phyloP scores from a whole-genome alignment of 2,329 filamentous ascomycete species.

The Thelonectria discophora region DNA sequence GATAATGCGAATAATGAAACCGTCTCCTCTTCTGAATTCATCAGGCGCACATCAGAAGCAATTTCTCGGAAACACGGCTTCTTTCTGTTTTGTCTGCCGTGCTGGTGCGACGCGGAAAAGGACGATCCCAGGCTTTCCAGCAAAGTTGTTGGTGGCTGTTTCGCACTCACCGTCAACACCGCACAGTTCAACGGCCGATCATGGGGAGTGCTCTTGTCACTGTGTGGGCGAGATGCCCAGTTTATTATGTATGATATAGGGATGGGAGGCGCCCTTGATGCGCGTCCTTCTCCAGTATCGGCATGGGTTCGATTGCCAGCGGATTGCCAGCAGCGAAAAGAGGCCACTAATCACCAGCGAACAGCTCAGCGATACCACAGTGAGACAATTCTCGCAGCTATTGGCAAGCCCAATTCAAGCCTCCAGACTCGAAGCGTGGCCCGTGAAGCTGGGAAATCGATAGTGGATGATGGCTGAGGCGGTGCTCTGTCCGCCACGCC shows the following conservation, averaged over 20 bases:
- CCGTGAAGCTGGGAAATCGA: neutral
- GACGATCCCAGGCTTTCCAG: constrained; percentile 7
- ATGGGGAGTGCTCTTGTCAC: neutral
- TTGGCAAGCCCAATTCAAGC: neutral
- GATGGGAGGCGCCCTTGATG: neutral
- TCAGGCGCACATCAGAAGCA: neutral
- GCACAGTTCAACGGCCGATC: constrained; percentile 7
- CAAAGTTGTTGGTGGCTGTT: constrained; percentile 1
- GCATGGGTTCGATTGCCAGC: neutral
- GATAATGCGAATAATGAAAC: neutral
- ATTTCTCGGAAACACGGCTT: constrained; percentile 7
- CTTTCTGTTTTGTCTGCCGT: constrained; percentile 15
- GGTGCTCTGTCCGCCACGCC: constrained; percentile 4
- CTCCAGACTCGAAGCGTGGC: neutral
- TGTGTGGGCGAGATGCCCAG: neutral
- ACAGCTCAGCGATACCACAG: neutral
- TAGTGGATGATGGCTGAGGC: neutral
- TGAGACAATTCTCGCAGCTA: neutral
- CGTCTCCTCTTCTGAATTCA: neutral
- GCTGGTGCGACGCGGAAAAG: constrained; percentile 15
- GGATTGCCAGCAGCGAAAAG: too few relatives aligned
- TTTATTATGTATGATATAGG: neutral
- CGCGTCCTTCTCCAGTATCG: neutral
- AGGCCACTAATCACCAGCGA: neutral
- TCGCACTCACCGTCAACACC: constrained; percentile 9